phyloP scores from a whole-genome alignment of 805 yeast genomes.

The Jamesozyma gamospora region DNA sequence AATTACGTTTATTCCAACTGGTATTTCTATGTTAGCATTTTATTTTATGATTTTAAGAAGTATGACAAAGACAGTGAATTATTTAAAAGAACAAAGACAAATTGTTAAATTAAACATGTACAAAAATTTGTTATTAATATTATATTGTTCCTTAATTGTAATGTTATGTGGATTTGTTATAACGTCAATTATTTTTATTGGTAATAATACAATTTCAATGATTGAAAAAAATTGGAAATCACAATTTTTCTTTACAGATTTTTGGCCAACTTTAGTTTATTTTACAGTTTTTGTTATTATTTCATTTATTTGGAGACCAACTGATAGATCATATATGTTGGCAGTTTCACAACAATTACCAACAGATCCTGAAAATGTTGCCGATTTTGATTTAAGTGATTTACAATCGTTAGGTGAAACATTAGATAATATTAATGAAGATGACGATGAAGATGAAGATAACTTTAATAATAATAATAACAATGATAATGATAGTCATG shows the following conservation, averaged over 20 bases:
- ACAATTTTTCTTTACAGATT: conserved; percentile 77
- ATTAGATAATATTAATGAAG: conserved; percentile 17
- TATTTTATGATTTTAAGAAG: conserved; percentile 68
- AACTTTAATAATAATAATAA: conserved; percentile 2
- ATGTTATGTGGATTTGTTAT: conserved; percentile 62
- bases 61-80: conserved; percentile 61
- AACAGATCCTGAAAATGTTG: conserved; percentile 62
- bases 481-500: conserved; percentile 11
- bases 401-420: conserved; percentile 35
- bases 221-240: conserved; percentile 88
- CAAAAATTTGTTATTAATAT: conserved; percentile 62
- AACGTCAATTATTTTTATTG: conserved; percentile 59
- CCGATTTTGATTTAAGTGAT: conserved; percentile 55
- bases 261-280: conserved; percentile 90
- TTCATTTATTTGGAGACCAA: conserved; percentile 95
- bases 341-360: conserved; percentile 92
- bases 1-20: conserved; percentile 59
- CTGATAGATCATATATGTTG: conserved; percentile 86
- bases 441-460: conserved; percentile 32
- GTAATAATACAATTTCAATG: conserved; percentile 64
- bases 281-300: conserved; percentile 73
- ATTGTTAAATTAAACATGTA: conserved; percentile 84
- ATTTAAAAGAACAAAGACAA: conserved; percentile 78
- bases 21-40: conserved; percentile 57
- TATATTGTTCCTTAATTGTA: conserved; percentile 60